Evolutionary conservation across 179 eudicot genomes (phyloP).

Genomic region (Nepenthes alata): DNA sequence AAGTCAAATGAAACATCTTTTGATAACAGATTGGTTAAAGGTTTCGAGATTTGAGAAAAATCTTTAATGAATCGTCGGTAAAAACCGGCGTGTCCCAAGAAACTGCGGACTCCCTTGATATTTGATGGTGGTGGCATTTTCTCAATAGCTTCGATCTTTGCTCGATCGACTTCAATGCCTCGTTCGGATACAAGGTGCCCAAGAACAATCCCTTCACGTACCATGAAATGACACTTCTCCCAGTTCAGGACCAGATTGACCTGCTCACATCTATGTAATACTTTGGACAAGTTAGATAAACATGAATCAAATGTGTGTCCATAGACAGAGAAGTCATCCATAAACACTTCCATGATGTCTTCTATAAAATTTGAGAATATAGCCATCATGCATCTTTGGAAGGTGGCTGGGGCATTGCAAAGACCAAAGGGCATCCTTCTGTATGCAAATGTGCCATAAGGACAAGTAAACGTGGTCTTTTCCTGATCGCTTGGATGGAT

Average conservation of each 20-base stretch:
- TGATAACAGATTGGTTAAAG: background rate
- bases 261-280: conserved; percentile 2
- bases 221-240: too few species aligned
- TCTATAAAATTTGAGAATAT: background rate
- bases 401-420: too few species aligned
- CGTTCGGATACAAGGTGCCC: background rate
- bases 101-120: background rate
- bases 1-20: background rate
- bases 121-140: background rate
- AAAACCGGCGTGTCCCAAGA: background rate
- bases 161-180: conserved; percentile 2
- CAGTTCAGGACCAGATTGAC: background rate
- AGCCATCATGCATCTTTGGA: too few species aligned
- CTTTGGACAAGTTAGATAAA: conserved; percentile 1
- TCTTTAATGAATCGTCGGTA: background rate
- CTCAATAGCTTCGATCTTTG: background rate
- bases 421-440: too few species aligned
- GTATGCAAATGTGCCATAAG: too few species aligned
- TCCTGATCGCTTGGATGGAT: background rate
- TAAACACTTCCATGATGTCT: conserved; percentile 4
- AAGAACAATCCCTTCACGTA: background rate
- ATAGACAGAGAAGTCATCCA: conserved; percentile 6
- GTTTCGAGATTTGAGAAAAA: background rate
- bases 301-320: background rate
- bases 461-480: conserved; percentile 3